Evolutionary conservation across 192 early-diverging fungal species (phyloP).

Genomic region (Backusella macrospora): DNA sequence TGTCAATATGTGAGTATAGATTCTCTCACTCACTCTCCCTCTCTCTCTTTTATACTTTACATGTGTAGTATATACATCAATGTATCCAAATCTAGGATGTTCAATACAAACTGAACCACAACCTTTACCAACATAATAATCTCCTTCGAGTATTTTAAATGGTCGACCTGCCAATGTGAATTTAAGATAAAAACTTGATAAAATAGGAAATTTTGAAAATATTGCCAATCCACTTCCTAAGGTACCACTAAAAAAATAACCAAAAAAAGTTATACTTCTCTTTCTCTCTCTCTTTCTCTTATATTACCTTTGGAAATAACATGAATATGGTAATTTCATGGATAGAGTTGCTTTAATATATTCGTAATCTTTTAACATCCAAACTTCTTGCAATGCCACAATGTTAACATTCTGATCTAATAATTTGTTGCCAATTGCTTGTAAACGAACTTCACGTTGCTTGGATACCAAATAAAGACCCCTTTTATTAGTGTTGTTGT

Average conservation of each 20-base stretch:
- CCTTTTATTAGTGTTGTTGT: conserved; percentile 22
- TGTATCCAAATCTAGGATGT: conserved; percentile 53
- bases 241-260: too few relatives aligned
- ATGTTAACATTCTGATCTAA: conserved; percentile 33
- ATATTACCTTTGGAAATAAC: conserved; percentile 43
- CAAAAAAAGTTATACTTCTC: not conserved
- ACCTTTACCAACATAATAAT: conserved; percentile 62
- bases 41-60: conserved; percentile 47
- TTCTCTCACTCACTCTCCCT: too few relatives aligned
- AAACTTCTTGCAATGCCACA: conserved; percentile 50
- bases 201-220: conserved; percentile 50
- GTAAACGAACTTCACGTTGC: conserved; percentile 43
- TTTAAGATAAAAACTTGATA: conserved; percentile 41
- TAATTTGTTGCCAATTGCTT: conserved; percentile 51
- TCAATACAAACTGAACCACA: conserved; percentile 47
- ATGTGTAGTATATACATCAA: conserved; percentile 62
- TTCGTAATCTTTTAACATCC: conserved; percentile 45
- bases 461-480: conserved; percentile 50
- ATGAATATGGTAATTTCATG: conserved; percentile 33
- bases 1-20: too few relatives aligned
- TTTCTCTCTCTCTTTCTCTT: too few relatives aligned
- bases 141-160: conserved; percentile 54
- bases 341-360: conserved; percentile 22
- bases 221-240: conserved; percentile 48
- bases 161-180: conserved; percentile 56